phyloP scores from a whole-genome alignment of 2,329 filamentous ascomycete species.

The Fusarium nisikadoi region DNA sequence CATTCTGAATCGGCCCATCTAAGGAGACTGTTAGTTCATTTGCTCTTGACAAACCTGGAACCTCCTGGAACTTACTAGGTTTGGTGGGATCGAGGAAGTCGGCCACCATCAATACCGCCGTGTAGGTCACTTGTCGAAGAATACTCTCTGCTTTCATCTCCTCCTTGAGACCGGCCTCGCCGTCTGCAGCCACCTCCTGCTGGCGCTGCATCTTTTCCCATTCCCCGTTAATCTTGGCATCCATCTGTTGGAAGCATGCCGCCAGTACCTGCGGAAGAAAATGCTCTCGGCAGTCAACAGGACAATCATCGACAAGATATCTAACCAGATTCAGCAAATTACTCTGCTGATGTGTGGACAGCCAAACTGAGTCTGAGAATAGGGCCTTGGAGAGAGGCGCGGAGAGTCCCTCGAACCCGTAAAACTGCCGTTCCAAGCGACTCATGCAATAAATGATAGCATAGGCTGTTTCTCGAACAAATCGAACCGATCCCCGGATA shows the following conservation, averaged over 20 bases:
- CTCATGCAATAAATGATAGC: slow-evolving; percentile 95
- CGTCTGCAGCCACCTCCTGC: slow-evolving; percentile 70
- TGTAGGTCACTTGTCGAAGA: slow-evolving; percentile 89
- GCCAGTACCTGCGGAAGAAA: slow-evolving; percentile 89
- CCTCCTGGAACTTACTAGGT: slow-evolving; percentile 64
- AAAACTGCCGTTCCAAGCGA: slow-evolving; percentile 86
- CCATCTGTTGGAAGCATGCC: slow-evolving; percentile 85
- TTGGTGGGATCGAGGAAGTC: slow-evolving; percentile 83
- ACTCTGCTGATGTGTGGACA: slow-evolving; percentile 93
- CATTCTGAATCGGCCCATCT: slow-evolving; percentile 49
- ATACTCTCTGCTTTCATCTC: slow-evolving; percentile 99
- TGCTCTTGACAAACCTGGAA: background rate
- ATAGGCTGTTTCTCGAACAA: slow-evolving; percentile 92
- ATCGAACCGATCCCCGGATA: slow-evolving; percentile 86
- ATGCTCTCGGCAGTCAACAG: slow-evolving; percentile 76
- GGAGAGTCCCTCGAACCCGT: slow-evolving; percentile 86
- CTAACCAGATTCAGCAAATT: slow-evolving; percentile 91
- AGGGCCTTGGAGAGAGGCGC: slow-evolving; percentile 84
- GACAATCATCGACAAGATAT: slow-evolving; percentile 92
- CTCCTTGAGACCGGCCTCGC: slow-evolving; percentile 82
- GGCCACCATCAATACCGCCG: slow-evolving; percentile 90
- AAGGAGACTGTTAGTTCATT: slow-evolving; percentile 21
- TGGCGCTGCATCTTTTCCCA: slow-evolving; percentile 81
- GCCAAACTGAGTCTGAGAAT: slow-evolving; percentile 81
- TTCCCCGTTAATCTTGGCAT: slow-evolving; percentile 85